Base-by-base conservation (phyloP, 208 protist species). In the Leishmania gerbilli region DNA sequence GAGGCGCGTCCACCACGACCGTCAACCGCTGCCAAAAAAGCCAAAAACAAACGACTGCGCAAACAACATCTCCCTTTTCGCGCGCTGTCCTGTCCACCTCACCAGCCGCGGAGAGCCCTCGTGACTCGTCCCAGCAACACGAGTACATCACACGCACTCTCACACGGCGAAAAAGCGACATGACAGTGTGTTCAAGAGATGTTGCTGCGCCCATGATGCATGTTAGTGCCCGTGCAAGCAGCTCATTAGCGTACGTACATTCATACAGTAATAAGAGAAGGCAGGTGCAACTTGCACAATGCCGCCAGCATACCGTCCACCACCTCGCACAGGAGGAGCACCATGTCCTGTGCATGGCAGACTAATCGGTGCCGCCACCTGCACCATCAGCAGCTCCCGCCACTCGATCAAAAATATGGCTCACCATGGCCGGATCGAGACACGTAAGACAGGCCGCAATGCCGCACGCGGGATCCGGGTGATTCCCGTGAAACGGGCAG, bases 401-500 rank as follows among this genome's bases (percentile, higher is more conserved):
- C n/a, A 79, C 76, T 40, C 74, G 74, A 65, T 76, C 79, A n/a
- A 79, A 83, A 37, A 84, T 76, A n/a, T 86, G 65, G 42, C 56
- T 64, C 6, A 71, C 47, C 3, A 51, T 76, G 0, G 56, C 7
- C 1, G 19, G 42, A 64, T 51, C 42, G 27, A 80, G 62, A 64
- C 94, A 95, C n/a, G 90, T 77, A 60, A 94, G 85, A 74, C 94
- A 97, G 1, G 90, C 91, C 34, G 93, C 79, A 49, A 79, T 67
- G 34, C 79, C 72, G n/a, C 77, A 83, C 8, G 42, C 56, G 0
- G 74, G 84, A 21, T 80, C 79, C 40, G 75, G 62, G 75, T 95
- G 90, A 47, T 81, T 49, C 1, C 86, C 92, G 51, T 79, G 81
- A 71, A 97, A 87, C 3, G 91, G 91, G 62, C 94, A 97, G 60